Percentiles rank a stretch among this genome's conserved stretches.
Conservation (phyloP, 257 asterid species). For the Penstemon newberryi region DNA sequence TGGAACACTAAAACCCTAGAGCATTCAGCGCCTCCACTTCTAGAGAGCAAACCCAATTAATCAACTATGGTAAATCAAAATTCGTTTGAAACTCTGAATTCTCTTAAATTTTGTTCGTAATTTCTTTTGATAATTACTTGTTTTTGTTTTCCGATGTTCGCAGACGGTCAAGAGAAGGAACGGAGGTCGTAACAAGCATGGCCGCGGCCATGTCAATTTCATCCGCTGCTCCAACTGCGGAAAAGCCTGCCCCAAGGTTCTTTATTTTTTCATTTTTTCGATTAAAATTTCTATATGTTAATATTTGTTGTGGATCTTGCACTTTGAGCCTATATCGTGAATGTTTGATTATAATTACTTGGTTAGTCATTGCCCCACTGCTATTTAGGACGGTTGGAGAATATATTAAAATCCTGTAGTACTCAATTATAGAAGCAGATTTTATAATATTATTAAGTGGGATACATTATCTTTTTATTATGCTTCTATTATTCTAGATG, state of each 20-base stretch:
- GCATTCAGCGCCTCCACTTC: background rate
- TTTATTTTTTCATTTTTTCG: background rate
- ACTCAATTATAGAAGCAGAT: background rate
- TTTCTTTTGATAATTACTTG: background rate
- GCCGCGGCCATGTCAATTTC: constrained; percentile 67
- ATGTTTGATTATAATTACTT: too few species aligned
- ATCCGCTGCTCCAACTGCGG: constrained; percentile 84
- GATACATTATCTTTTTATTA: too few species aligned
- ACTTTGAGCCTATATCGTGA: too few species aligned
- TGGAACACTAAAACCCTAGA: background rate
- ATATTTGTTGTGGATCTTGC: too few species aligned
- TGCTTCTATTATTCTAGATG: too few species aligned
- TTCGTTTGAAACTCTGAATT: background rate
- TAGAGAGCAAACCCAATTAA: background rate
- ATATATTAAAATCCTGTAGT: too few species aligned
- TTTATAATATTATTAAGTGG: background rate
- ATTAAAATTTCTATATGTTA: background rate
- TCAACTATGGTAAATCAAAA: background rate
- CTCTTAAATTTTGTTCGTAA: background rate
- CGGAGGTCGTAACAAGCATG: constrained; percentile 79
- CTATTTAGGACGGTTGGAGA: too few species aligned
- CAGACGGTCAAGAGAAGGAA: constrained; percentile 76
- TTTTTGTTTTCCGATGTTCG: background rate
- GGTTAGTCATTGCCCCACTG: too few species aligned
- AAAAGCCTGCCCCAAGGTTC: constrained; percentile 76